Conservation (phyloP, 2,329 filamentous ascomycete genomes). For the Fusarium humuli region DNA sequence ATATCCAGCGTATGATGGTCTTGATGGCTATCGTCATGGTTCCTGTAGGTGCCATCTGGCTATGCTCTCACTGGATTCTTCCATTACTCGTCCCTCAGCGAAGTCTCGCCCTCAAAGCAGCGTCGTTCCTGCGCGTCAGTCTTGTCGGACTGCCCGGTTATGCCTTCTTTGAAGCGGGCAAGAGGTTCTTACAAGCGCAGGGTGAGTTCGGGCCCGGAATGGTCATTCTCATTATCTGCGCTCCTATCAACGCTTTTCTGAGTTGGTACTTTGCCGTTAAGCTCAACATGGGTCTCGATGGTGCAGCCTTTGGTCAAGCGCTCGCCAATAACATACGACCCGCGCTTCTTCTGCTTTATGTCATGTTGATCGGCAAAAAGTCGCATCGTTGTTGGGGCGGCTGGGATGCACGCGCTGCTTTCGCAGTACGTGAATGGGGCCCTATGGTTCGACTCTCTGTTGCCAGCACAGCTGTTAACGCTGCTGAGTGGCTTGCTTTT, state of each 20-base stretch:
- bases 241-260: conserved; percentile 61
- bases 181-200: conserved; percentile 67
- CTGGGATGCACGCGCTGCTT: conserved; percentile 52
- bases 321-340: conserved; percentile 62
- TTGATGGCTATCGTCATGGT: conserved; percentile 61
- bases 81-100: conserved; percentile 60
- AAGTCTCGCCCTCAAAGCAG: conserved; percentile 61
- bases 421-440: conserved; percentile 56
- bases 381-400: conserved; percentile 53
- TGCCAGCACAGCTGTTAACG: conserved; percentile 56
- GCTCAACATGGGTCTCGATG: conserved; percentile 60
- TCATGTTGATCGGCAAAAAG: conserved; percentile 55
- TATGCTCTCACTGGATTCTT: conserved; percentile 61
- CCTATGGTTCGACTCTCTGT: conserved; percentile 54
- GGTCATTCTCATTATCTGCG: conserved; percentile 59
- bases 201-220: conserved; percentile 65
- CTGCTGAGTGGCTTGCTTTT: conserved; percentile 59
- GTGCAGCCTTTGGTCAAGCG: conserved; percentile 63
- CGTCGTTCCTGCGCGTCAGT: conserved; percentile 60
- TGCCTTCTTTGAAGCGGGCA: conserved; percentile 65
- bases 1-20: conserved; percentile 65
- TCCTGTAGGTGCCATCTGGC: conserved; percentile 63
- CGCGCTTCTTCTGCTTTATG: conserved; percentile 60
- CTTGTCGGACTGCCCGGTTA: conserved; percentile 65
- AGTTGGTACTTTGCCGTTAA: conserved; percentile 62